Evolutionary conservation across 768 basidiomycete species (phyloP).

Genomic region (Hirschioporus abietinus): DNA sequence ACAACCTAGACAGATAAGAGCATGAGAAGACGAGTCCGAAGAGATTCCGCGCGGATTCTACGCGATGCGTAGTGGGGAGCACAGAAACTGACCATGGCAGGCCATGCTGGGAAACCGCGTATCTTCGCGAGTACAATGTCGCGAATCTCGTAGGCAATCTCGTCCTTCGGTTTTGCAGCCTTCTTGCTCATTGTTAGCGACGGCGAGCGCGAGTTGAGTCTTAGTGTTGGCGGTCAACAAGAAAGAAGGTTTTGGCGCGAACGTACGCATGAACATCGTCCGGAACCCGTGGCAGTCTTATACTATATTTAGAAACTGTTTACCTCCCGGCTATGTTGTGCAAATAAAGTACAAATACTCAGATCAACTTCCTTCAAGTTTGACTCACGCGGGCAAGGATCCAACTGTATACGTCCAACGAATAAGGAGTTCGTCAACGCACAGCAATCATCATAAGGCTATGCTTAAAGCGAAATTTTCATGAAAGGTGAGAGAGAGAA

Average conservation of each 20-base stretch:
- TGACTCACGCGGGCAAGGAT: too few relatives aligned
- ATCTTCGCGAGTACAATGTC: conserved; percentile 91
- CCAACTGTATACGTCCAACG: too few relatives aligned
- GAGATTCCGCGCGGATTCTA: not conserved
- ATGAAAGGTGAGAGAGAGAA: too few relatives aligned
- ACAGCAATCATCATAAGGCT: too few relatives aligned
- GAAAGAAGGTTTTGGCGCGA: not conserved
- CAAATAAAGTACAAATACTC: not conserved
- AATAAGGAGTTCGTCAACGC: too few relatives aligned
- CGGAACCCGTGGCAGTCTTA: not conserved
- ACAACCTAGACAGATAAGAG: conserved; percentile 53
- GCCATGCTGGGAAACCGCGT: conserved; percentile 94
- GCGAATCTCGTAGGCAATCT: conserved; percentile 55
- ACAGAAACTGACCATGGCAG: conserved; percentile 72
- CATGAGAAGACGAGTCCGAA: conserved; percentile 5
- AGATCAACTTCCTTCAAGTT: too few relatives aligned
- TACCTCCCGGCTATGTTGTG: not conserved
- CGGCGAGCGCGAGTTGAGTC: not conserved
- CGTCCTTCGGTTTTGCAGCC: conserved; percentile 29
- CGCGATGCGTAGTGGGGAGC: conserved; percentile 4
- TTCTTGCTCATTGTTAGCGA: conserved; percentile 19
- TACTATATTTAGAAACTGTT: not conserved
- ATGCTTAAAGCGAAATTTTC: too few relatives aligned
- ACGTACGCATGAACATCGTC: not conserved
- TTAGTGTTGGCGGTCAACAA: not conserved